These are phyloP conservation scores for Vigna angularis DNA, from an alignment of 306 rosid species.

Conservation along the genomic window DNA sequence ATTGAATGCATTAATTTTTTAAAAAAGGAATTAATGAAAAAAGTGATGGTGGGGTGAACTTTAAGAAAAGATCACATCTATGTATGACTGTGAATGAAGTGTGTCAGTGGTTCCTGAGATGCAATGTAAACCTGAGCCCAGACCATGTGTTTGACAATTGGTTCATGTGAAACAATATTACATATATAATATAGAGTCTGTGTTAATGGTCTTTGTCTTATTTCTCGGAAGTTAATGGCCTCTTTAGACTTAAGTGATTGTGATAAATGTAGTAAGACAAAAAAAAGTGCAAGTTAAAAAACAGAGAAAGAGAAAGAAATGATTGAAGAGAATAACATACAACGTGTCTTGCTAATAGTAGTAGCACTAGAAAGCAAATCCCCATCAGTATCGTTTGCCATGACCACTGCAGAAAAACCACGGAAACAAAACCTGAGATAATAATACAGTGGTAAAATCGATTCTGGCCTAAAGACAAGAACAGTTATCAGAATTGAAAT, in stretches of 20 bases:
- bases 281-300: background rate
- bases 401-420: slow-evolving; percentile 84
- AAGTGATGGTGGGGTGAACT: no score
- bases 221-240: background rate
- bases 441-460: no score
- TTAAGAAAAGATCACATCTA: no score
- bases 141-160: slow-evolving; percentile 27
- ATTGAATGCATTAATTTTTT: no score
- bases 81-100: background rate
- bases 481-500: background rate
- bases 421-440: background rate
- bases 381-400: slow-evolving; percentile 98
- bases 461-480: slow-evolving; percentile 8
- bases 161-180: background rate
- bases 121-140: background rate
- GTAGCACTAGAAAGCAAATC: slow-evolving; percentile 76
- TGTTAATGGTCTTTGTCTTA: background rate
- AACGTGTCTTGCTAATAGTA: slow-evolving; percentile 77
- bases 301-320: background rate
- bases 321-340: slow-evolving; percentile 49
- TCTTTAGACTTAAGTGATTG: background rate
- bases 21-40: no score
- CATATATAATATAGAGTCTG: background rate
- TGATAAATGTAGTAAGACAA: background rate
- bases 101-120: background rate